These are phyloP conservation scores for Cyberlindnera japonica DNA, from an alignment of 805 yeast genomes.

Conservation along the genomic window DNA sequence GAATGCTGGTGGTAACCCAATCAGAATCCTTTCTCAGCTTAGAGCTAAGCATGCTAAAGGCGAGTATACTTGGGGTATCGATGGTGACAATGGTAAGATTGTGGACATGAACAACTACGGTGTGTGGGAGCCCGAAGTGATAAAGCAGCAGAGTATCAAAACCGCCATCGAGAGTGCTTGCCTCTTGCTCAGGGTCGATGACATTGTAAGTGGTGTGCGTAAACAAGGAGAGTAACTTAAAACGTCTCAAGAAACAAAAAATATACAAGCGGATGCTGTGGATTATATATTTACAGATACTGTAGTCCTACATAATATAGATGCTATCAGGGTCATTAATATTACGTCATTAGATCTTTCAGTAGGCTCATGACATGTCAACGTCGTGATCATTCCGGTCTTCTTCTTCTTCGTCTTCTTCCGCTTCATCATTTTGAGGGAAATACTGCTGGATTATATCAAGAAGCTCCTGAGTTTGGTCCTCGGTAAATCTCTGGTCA, in stretches of 20 bases:
- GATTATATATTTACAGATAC: no score
- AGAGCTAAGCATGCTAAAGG: constrained; percentile 98
- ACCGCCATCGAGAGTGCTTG: constrained; percentile 99
- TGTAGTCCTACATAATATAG: no score
- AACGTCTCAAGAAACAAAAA: background rate
- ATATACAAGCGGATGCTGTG: no score
- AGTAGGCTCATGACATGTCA: constrained; percentile 4
- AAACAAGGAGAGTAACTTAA: constrained; percentile 34
- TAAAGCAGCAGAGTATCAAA: constrained; percentile 93
- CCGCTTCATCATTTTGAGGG: constrained; percentile 32
- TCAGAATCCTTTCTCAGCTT: constrained; percentile 80
- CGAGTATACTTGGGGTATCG: constrained; percentile 79
- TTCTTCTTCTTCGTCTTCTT: constrained; percentile 12
- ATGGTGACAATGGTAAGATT: constrained; percentile 90
- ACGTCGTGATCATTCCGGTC: constrained; percentile 12
- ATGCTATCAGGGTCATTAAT: background rate
- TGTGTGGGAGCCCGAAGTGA: constrained; percentile 98
- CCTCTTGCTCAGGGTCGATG: constrained; percentile 91
- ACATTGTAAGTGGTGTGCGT: constrained; percentile 94
- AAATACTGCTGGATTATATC: constrained; percentile 50
- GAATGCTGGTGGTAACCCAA: constrained; percentile 97
- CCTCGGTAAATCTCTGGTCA: constrained; percentile 77
- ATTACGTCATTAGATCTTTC: constrained; percentile 1
- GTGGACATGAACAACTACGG: constrained; percentile 96
- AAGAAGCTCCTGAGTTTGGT: constrained; percentile 56